Percentiles rank a stretch among this genome's conserved stretches.
Conservation (phyloP, 306 rosid genomes). For the Rubus parviflorus region DNA sequence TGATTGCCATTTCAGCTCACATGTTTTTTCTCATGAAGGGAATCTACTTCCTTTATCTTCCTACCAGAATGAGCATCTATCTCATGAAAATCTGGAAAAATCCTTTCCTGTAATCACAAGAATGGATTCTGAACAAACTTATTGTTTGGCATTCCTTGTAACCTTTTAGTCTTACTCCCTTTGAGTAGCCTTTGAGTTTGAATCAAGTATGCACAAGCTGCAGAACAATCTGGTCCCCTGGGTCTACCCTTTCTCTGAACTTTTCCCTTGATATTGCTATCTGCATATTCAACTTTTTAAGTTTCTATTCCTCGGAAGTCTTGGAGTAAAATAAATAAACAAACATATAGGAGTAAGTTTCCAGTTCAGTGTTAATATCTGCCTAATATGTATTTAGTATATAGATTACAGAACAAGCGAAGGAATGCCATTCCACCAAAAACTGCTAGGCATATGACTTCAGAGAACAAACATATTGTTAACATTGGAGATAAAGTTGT, state of each 20-base stretch:
- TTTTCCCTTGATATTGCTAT: background rate
- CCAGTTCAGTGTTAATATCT: background rate
- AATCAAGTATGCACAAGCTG: background rate
- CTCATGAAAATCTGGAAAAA: background rate
- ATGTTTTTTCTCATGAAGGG: background rate
- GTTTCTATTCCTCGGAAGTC: background rate
- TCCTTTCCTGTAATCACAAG: background rate
- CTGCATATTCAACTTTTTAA: background rate
- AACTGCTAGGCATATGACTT: background rate
- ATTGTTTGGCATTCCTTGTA: background rate
- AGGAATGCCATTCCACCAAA: background rate
- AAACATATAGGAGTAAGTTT: background rate
- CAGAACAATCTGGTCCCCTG: background rate
- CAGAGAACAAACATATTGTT: background rate
- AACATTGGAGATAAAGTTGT: too few relatives aligned
- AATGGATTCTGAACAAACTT: background rate
- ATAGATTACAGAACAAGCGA: background rate
- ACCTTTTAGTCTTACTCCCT: background rate
- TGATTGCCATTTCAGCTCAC: background rate
- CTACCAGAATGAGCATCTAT: background rate
- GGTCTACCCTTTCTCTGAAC: background rate
- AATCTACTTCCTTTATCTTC: background rate
- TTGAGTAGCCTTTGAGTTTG: background rate
- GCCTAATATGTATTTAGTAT: background rate
- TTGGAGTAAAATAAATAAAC: too few relatives aligned